These are phyloP conservation scores for Phytophthora agathidicida DNA, from an alignment of 352 stramenopile species.

Conservation along the genomic window DNA sequence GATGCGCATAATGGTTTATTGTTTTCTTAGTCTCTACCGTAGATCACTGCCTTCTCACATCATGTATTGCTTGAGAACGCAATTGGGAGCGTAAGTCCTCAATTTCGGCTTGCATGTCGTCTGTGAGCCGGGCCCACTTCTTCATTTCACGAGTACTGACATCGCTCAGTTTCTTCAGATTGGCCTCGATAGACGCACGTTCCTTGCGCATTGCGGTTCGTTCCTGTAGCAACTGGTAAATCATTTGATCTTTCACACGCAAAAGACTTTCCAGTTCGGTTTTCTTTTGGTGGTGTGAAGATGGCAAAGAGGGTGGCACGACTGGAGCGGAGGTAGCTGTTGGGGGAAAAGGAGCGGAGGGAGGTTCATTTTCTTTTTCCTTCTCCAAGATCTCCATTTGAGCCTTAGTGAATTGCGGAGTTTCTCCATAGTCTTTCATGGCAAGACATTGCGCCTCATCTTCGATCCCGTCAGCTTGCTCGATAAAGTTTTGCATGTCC, in stretches of 20 bases:
- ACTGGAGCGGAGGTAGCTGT: conserved; percentile 62
- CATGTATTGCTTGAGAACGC: conserved; percentile 1
- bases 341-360: conserved; percentile 55
- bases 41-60: too few species aligned
- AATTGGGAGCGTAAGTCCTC: conserved; percentile 55
- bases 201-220: conserved; percentile 60
- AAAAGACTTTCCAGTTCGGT: conserved; percentile 48
- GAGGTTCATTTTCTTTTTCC: conserved; percentile 23
- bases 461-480: conserved; percentile 33
- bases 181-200: conserved; percentile 48
- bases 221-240: conserved; percentile 80
- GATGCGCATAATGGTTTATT: too few species aligned
- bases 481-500: conserved; percentile 60
- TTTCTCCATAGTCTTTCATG: conserved; percentile 54
- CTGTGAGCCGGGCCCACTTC: conserved; percentile 80
- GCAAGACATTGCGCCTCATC: conserved; percentile 51
- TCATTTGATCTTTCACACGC: conserved; percentile 85
- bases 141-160: conserved; percentile 83
- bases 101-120: conserved; percentile 86
- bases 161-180: conserved; percentile 68
- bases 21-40: too few species aligned
- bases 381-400: too few species aligned
- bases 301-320: neutral
- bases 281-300: conserved; percentile 12
- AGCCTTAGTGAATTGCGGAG: neutral